Percentiles rank a stretch among this genome's conserved stretches.
phyloP scores from a whole-genome alignment of 2,329 filamentous ascomycete genomes.

The Aureobasidium sp. region DNA sequence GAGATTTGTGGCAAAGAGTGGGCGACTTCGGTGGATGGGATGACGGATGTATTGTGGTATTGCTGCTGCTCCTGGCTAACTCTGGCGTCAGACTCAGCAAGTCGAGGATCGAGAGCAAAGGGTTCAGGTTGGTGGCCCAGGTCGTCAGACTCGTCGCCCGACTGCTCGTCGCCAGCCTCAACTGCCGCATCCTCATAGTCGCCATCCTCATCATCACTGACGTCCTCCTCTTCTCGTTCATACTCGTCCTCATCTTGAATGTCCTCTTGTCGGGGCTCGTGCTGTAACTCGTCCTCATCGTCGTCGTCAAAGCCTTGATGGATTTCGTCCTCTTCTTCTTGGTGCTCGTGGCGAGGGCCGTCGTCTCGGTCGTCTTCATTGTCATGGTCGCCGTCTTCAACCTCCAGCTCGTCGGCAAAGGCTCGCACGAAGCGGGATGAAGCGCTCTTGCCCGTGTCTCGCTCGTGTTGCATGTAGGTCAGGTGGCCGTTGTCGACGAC shows the following conservation, averaged over 20 bases:
- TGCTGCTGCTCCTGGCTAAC: conserved; percentile 1
- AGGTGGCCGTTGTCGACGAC: conserved; percentile 91
- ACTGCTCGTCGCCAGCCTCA: conserved; percentile 7
- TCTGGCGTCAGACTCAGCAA: not conserved
- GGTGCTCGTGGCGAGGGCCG: conserved; percentile 18
- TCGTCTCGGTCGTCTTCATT: conserved; percentile 33
- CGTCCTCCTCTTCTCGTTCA: conserved; percentile 14
- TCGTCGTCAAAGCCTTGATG: conserved; percentile 32
- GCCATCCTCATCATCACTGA: conserved; percentile 12
- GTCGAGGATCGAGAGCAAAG: conserved; percentile 11
- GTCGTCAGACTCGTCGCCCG: conserved; percentile 17
- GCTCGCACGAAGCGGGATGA: conserved; percentile 27
- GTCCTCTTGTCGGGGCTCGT: not conserved
- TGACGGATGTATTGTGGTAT: conserved; percentile 3
- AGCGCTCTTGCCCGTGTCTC: conserved; percentile 38
- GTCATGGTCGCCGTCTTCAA: conserved; percentile 25
- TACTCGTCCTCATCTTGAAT: conserved; percentile 4
- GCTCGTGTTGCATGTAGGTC: conserved; percentile 52
- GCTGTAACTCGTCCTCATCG: conserved; percentile 23
- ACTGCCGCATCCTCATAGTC: conserved; percentile 14
- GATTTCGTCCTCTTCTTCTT: not conserved
- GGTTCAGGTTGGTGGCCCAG: conserved; percentile 14
- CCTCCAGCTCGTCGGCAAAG: conserved; percentile 28
- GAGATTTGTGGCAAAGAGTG: conserved; percentile 11
- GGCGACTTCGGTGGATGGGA: conserved; percentile 9